Evolutionary conservation across 208 protist species (phyloP), one percentile per base, ranked within the genome.

Genomic region (Trypanosoma lewisi): DNA sequence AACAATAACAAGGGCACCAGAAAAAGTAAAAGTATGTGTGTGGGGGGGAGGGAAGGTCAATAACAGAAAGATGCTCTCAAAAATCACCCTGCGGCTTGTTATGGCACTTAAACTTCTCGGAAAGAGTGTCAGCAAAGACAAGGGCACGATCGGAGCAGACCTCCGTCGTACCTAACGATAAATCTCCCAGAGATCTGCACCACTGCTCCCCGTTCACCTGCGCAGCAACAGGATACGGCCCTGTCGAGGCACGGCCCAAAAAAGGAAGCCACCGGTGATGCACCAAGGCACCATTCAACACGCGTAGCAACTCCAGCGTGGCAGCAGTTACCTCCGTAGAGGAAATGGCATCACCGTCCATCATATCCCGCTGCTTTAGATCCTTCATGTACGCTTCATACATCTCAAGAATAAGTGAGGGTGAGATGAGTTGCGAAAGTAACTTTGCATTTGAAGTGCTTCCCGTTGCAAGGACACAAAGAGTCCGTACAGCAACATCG

Each of bases 401-500:
- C 4, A 74, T 52, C n/a, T 66, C 37, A 31, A 85, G 16, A 48
- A 93, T 61, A 2, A 70, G 52, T 23, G 80, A 39, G n/a, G 73
- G 53, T 17, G 56, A 64, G 7, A 75, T 63, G 3, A 68, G 11
- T 8, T 64, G 56, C 9, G 73, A 73, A 33, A 95, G 48, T 2
- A 74, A 56, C 51, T 58, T 41, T 12, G 81, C 82, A 55, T 95
- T 95, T 0, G 36, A 45, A 2, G 52, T 59, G 49, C 78, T 77
- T 28, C 74, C 76, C 11, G 75, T 64, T 0, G 81, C 85, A 45
- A 95, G 75, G 21, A 93, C 75, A 53, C 81, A 87, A 47, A 95
- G 73, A 2, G 76, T 76, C 16, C 81, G 80, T 8, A 89, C 75
- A 31, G 77, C 79, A 12, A 91, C 82, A 39, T 95, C 85, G 50